Evolutionary conservation across 352 stramenopile genomes (phyloP).

Genomic region (Pythium brachiatum): DNA sequence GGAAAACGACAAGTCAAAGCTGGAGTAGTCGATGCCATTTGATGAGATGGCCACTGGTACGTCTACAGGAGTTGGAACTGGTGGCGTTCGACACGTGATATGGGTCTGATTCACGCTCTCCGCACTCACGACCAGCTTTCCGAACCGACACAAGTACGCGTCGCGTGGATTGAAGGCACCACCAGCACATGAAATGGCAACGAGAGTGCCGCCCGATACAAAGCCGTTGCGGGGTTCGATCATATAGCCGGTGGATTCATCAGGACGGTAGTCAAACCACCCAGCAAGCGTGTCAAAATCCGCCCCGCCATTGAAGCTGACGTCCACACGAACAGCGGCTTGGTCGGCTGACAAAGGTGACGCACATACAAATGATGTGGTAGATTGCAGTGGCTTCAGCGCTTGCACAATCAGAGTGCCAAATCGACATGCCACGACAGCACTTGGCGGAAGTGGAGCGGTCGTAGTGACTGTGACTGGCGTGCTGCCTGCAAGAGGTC

Average conservation of each 20-base stretch:
- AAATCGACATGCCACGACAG: constrained; percentile 54
- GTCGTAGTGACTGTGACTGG: constrained; percentile 38
- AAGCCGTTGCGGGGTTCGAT: constrained; percentile 44
- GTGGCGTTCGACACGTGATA: constrained; percentile 54
- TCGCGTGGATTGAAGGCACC: constrained; percentile 26
- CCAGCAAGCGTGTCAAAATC: constrained; percentile 51
- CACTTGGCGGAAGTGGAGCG: constrained; percentile 17
- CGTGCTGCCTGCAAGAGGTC: constrained; percentile 56
- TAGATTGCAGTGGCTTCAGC: neutral
- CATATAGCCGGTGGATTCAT: constrained; percentile 25
- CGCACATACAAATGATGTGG: constrained; percentile 12
- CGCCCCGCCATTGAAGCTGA: constrained; percentile 38
- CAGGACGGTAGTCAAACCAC: constrained; percentile 44
- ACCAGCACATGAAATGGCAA: constrained; percentile 36
- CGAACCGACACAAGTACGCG: constrained; percentile 58
- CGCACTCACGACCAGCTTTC: constrained; percentile 32
- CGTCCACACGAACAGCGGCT: constrained; percentile 28
- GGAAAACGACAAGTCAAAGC: constrained; percentile 47
- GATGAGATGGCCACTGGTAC: constrained; percentile 50
- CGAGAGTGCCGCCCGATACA: constrained; percentile 46
- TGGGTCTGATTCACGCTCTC: constrained; percentile 56
- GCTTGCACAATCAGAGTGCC: constrained; percentile 36
- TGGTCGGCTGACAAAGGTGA: neutral
- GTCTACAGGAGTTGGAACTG: constrained; percentile 20
- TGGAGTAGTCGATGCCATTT: constrained; percentile 53